Evolutionary conservation across 2,329 filamentous ascomycete species (phyloP), one percentile per base, ranked within the genome.

Genomic region (Botrytis elliptica): DNA sequence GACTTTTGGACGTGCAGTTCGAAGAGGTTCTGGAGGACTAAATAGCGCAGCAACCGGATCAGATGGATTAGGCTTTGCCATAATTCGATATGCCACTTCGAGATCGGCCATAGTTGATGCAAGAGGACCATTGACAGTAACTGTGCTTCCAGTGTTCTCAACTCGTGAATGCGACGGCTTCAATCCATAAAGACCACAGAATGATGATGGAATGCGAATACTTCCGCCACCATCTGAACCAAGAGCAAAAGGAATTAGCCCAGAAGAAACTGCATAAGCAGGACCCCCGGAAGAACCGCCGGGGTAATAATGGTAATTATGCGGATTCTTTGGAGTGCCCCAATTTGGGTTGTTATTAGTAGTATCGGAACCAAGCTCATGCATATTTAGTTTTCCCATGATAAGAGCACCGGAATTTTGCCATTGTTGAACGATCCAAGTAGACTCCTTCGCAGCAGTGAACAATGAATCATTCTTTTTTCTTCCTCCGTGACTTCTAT

Each of bases 271-370:
- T 14, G 93, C 93, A 29, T 97, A 89, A 3, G 95, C 95, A 80
- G 94, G 97, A 22, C 96, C 96, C 64, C 96, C 96, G 1, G 95
- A 98, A 81, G 94, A 97, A 29, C 94, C 94, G 49, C 94, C 94
- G 0, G 93, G 78, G 81, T 96, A 96, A 83, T 93, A 95, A 4
- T 84, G 80, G 0, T 84, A 81, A 80, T 95, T 93, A 81, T 93
- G 90, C 0, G 93, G 93, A 78, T 96, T 96, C 22, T 86, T 85
- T 0, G 93, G 93, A 0, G 93, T 95, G 64, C 93, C 93, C 81
- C 93, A 96, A 84, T 92, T 95, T 46, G 87, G 86, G 79, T 97
- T 97, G 81, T 94, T 94, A 76, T 94, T 94, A n/a, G 88, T 94
- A 0, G 92, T 93, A 79, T 96, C 91, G 78, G 92, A 88, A 1